A percentile compares a stretch with the other conserved stretches of the same genome.
Conservation (phyloP, 805 yeast genomes). For the Candida krabiensis region DNA sequence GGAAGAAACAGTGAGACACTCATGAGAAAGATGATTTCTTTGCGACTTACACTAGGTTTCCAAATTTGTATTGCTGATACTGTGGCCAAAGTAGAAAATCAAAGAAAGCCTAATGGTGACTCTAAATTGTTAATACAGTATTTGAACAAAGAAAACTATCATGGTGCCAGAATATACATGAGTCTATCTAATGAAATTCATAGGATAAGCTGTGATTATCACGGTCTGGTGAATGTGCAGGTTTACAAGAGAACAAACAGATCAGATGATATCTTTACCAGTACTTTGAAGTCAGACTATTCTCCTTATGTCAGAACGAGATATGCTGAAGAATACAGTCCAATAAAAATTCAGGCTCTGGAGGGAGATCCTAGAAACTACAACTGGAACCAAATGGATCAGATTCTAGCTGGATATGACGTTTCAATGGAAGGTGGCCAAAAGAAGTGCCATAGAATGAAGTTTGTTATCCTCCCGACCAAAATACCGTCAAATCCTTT, state of each 20-base stretch:
- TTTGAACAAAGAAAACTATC: constrained; percentile 44
- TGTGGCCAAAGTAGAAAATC: constrained; percentile 65
- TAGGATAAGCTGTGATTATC: constrained; percentile 70
- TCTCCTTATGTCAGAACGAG: constrained; percentile 70
- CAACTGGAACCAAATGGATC: constrained; percentile 94
- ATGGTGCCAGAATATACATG: constrained; percentile 69
- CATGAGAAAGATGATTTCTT: constrained; percentile 82
- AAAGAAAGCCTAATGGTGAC: constrained; percentile 54
- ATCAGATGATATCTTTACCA: constrained; percentile 32
- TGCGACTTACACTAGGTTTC: constrained; percentile 82
- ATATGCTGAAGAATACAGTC: constrained; percentile 65
- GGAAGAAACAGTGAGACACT: constrained; percentile 58
- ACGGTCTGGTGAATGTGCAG: constrained; percentile 76
- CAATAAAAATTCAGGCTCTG: constrained; percentile 56
- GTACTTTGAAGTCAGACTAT: constrained; percentile 31
- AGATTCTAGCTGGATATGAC: constrained; percentile 85
- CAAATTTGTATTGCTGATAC: constrained; percentile 80
- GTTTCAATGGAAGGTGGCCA: constrained; percentile 61
- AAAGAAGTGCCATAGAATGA: constrained; percentile 60
- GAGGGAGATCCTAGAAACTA: constrained; percentile 52
- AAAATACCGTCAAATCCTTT: constrained; percentile 59
- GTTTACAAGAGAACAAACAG: constrained; percentile 49
- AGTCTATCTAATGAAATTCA: constrained; percentile 83
- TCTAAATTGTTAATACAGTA: constrained; percentile 55
- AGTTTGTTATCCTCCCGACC: constrained; percentile 83